Percentiles rank a stretch among this genome's conserved stretches.
These are phyloP conservation scores for Colletotrichum cereale DNA, from an alignment of 2,329 filamentous ascomycete species.

Conservation along the genomic window DNA sequence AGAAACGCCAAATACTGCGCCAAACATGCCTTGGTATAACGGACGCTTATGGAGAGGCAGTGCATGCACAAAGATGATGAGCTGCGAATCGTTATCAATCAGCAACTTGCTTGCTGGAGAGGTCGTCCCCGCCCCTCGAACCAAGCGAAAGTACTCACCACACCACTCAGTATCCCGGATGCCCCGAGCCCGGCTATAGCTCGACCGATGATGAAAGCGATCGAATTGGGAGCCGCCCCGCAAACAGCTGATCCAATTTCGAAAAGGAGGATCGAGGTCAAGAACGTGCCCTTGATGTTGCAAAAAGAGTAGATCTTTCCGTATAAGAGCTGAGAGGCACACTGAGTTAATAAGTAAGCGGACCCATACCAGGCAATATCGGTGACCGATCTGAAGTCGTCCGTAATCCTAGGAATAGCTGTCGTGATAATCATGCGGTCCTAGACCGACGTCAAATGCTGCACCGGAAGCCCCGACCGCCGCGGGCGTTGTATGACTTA, in stretches of 20 bases:
- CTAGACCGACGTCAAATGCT: not conserved
- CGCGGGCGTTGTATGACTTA: not conserved
- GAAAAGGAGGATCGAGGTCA: slow-evolving; percentile 44
- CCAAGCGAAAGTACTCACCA: slow-evolving; percentile 29
- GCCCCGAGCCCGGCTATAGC: slow-evolving; percentile 52
- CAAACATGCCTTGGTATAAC: slow-evolving; percentile 47
- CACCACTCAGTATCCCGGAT: slow-evolving; percentile 51
- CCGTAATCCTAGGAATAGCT: slow-evolving; percentile 48
- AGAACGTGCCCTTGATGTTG: slow-evolving; percentile 45
- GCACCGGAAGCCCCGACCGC: fast-evolving
- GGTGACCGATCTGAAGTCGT: slow-evolving; percentile 46
- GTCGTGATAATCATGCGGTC: slow-evolving; percentile 66
- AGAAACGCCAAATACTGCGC: slow-evolving; percentile 57
- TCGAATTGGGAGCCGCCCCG: slow-evolving; percentile 47
- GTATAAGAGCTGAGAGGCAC: slow-evolving; percentile 47
- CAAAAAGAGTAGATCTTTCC: slow-evolving; percentile 48
- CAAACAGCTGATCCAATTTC: slow-evolving; percentile 49
- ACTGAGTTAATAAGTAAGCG: slow-evolving; percentile 45
- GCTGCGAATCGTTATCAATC: slow-evolving; percentile 53
- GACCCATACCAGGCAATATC: slow-evolving; percentile 49
- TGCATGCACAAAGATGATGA: slow-evolving; percentile 45
- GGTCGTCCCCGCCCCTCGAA: not conserved
- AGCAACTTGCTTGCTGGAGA: not conserved
- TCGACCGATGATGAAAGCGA: slow-evolving; percentile 52
- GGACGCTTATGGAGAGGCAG: slow-evolving; percentile 56